phyloP scores from a whole-genome alignment of 2,329 filamentous ascomycete species.

The Acephala macrosclerotiorum region DNA sequence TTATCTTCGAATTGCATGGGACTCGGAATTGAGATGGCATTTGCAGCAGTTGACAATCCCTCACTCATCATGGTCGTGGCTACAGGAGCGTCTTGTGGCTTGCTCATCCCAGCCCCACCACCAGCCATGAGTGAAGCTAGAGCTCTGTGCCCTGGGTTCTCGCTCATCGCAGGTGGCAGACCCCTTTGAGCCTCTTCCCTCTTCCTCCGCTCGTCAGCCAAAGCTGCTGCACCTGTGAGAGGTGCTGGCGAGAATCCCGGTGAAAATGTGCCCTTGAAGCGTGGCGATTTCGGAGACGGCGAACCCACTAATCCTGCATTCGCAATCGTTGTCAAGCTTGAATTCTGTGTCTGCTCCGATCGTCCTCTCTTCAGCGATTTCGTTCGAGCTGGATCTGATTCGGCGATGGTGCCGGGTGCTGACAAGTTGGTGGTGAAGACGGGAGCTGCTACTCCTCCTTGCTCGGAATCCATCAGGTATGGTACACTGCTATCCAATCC shows the following conservation, averaged over 20 bases:
- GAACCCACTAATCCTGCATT: constrained; percentile 39
- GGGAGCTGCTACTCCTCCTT: constrained; percentile 37
- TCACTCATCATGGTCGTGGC: constrained; percentile 42
- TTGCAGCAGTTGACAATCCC: constrained; percentile 41
- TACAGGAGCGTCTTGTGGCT: constrained; percentile 58
- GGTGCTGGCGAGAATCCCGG: constrained; percentile 47
- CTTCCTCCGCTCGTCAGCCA: constrained; percentile 60
- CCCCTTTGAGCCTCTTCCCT: constrained; percentile 54
- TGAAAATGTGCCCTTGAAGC: constrained; percentile 44
- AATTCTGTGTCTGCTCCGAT: constrained; percentile 35
- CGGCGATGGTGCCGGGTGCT: constrained; percentile 32
- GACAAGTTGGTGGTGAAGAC: constrained; percentile 36
- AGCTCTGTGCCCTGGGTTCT: constrained; percentile 61
- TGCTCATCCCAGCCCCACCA: constrained; percentile 61
- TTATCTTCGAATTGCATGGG: constrained; percentile 42
- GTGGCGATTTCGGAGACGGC: constrained; percentile 43
- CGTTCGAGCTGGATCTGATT: constrained; percentile 33
- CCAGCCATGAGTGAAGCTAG: constrained; percentile 62
- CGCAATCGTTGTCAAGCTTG: constrained; percentile 37
- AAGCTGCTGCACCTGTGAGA: constrained; percentile 60
- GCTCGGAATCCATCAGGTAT: constrained; percentile 42
- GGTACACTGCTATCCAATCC: constrained; percentile 7
- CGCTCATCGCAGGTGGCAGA: constrained; percentile 51
- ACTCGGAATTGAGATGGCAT: constrained; percentile 41
- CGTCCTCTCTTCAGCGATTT: constrained; percentile 44